A percentile compares a stretch with the other conserved stretches of the same genome.
Evolutionary conservation across 139 green algal species (phyloP).

Genomic region (Raphidocelis subcapitata): DNA sequence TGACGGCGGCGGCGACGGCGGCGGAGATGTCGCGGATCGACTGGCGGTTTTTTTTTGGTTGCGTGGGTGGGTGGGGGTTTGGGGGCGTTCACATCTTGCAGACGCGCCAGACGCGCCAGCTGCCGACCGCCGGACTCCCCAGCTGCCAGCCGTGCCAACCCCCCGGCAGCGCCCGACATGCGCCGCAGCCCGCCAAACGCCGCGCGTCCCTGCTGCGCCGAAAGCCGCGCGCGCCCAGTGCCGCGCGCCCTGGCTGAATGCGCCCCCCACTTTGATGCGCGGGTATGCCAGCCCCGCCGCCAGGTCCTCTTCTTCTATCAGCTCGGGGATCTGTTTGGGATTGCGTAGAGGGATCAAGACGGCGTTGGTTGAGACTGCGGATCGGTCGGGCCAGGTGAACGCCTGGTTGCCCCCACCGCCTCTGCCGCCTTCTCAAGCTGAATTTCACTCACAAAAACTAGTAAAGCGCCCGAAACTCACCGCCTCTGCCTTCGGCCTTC

Average conservation of each 20-base stretch:
- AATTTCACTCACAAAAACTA: background rate
- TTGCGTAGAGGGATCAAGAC: constrained; percentile 70
- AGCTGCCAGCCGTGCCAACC: no score
- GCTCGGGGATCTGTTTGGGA: constrained; percentile 67
- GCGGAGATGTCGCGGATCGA: constrained; percentile 62
- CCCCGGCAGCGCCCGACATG: no score
- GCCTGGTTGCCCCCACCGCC: background rate
- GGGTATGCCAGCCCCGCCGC: constrained; percentile 45
- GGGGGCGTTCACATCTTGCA: background rate
- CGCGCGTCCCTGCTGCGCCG: no score
- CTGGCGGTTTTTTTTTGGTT: background rate
- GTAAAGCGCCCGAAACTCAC: background rate
- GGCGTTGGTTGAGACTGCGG: constrained; percentile 57
- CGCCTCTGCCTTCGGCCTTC: background rate
- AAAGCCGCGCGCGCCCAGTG: no score
- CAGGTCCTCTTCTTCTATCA: constrained; percentile 63
- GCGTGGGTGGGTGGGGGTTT: background rate
- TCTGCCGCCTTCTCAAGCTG: background rate
- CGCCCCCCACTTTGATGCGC: constrained; percentile 8
- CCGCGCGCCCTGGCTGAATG: no score
- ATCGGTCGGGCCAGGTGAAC: background rate
- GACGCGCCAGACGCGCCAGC: no score
- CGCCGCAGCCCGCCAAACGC: no score
- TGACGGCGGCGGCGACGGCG: constrained; percentile 56
- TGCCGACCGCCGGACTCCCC: no score